Conservation (phyloP, 1,284 basidiomycete genomes). For the Trichosporon asahii region DNA sequence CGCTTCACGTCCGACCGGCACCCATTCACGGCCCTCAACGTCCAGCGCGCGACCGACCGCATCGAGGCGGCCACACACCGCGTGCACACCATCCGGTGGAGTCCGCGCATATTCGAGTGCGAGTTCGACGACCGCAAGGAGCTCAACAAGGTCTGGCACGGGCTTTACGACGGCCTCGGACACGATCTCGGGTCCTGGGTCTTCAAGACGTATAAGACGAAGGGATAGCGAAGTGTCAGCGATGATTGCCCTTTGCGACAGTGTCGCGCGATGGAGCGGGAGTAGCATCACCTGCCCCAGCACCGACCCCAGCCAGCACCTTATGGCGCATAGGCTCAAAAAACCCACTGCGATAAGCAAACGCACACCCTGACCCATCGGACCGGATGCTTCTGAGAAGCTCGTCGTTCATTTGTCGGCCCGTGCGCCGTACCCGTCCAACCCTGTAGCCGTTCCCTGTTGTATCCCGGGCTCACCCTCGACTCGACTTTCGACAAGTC, state of each 20-base stretch:
- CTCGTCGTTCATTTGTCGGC: background rate
- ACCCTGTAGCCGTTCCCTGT: background rate
- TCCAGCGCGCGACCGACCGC: background rate
- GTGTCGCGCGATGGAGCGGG: background rate
- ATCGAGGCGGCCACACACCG: background rate
- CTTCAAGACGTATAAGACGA: conserved; percentile 6
- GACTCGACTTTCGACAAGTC: background rate
- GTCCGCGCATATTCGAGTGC: background rate
- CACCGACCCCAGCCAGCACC: too few species aligned
- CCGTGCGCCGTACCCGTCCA: background rate
- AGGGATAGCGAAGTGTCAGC: too few species aligned
- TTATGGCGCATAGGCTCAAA: background rate
- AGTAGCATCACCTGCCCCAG: too few species aligned
- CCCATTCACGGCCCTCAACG: background rate
- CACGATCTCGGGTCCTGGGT: background rate
- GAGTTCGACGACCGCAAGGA: conserved; percentile 2
- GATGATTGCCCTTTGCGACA: too few species aligned
- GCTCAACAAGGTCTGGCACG: background rate
- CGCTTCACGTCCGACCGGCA: background rate
- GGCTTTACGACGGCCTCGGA: background rate
- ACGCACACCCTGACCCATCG: background rate
- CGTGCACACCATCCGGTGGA: background rate
- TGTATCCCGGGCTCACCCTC: background rate
- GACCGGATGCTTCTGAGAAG: background rate
- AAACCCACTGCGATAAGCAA: background rate